Percentiles rank a stretch among this genome's conserved stretches.
These are phyloP conservation scores for Kwoniella europaea DNA, from an alignment of 768 basidiomycete genomes.

Conservation along the genomic window DNA sequence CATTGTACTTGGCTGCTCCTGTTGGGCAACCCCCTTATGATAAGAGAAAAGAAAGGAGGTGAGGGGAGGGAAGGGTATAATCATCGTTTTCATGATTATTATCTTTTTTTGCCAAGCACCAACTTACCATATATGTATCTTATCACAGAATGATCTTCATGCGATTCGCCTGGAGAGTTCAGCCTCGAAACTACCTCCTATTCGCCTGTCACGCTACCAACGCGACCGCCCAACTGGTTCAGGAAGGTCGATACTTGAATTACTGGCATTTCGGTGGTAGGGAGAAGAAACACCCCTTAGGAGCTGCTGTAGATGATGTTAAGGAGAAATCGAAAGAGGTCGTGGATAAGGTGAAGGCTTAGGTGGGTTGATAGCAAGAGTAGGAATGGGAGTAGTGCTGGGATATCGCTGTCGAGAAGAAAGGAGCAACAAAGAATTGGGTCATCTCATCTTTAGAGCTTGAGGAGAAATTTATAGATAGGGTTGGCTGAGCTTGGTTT, in stretches of 20 bases:
- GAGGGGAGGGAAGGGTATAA: no score
- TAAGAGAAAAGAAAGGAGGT: no score
- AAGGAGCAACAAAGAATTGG: neutral
- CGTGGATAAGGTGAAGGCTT: slow-evolving; percentile 44
- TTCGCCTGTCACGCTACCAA: slow-evolving; percentile 95
- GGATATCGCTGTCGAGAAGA: neutral
- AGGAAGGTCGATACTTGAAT: slow-evolving; percentile 82
- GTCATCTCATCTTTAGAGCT: no score
- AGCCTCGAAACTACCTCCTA: slow-evolving; percentile 93
- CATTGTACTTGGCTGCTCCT: no score
- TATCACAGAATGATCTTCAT: slow-evolving; percentile 75
- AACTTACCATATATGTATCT: neutral
- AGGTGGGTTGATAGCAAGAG: neutral
- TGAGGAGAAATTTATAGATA: no score
- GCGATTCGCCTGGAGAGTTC: slow-evolving; percentile 88
- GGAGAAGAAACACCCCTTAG: slow-evolving; percentile 65
- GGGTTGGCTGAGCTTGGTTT: no score
- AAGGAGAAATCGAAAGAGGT: slow-evolving; percentile 34
- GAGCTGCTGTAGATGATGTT: slow-evolving; percentile 25
- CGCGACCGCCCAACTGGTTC: slow-evolving; percentile 78
- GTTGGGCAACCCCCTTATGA: no score
- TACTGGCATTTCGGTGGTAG: slow-evolving; percentile 91
- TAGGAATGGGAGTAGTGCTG: no score
- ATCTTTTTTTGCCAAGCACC: neutral
- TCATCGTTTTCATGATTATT: neutral